phyloP scores from a whole-genome alignment of 192 early-diverging fungal species.

The Linnemannia hyalina region DNA sequence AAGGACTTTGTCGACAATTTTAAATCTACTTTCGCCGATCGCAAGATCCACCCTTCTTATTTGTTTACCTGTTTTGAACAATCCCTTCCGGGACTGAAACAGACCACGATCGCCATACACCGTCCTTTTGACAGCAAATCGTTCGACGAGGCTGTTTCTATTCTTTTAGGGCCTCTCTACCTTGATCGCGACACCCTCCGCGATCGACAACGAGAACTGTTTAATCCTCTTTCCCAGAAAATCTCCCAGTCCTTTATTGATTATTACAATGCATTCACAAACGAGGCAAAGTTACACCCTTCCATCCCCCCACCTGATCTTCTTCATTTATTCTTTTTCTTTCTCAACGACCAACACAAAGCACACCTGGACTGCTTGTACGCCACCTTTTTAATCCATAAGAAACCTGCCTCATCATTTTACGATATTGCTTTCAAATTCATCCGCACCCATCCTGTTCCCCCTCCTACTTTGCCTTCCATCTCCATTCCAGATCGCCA shows the following conservation, averaged over 20 bases:
- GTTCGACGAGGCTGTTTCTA: background rate
- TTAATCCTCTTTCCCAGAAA: background rate
- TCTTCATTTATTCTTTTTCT: background rate
- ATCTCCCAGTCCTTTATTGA: background rate
- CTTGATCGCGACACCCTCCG: background rate
- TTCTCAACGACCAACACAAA: background rate
- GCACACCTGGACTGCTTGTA: background rate
- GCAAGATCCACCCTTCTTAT: background rate
- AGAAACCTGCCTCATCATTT: background rate
- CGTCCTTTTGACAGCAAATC: background rate
- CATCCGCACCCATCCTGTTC: background rate
- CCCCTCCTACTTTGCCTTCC: background rate
- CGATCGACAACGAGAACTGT: background rate
- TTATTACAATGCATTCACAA: background rate
- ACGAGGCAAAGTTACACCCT: background rate
- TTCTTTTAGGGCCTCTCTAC: background rate
- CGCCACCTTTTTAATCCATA: background rate
- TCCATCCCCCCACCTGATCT: background rate
- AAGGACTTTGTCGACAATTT: background rate
- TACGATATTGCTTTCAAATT: background rate
- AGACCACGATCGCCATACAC: background rate
- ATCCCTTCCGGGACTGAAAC: background rate
- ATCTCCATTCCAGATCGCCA: background rate
- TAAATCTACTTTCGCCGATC: background rate
- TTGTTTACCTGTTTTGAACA: background rate